Evolutionary conservation across 202 grass and related monocot species (phyloP).

Genomic region (Musa balbisiana): DNA sequence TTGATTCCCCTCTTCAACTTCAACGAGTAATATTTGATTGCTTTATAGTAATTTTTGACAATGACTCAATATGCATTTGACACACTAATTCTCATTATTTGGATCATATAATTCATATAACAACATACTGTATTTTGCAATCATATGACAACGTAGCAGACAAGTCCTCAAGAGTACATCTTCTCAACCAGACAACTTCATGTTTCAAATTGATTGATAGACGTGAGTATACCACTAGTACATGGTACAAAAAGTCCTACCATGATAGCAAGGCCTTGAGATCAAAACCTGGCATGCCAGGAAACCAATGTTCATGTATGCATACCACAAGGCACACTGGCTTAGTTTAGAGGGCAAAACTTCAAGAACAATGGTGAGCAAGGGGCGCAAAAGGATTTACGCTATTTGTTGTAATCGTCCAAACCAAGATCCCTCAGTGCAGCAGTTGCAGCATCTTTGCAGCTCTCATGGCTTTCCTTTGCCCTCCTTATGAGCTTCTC

Average conservation of each 20-base stretch:
- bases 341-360: neutral
- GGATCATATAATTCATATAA: no score
- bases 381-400: neutral
- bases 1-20: no score
- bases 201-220: neutral
- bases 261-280: neutral
- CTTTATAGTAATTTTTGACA: no score
- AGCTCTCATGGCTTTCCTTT: slow-evolving; percentile 53
- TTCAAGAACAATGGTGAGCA: neutral
- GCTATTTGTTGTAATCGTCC: slow-evolving; percentile 69
- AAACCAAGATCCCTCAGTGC: slow-evolving; percentile 82
- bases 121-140: no score
- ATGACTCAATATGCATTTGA: no score
- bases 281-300: neutral
- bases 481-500: slow-evolving; percentile 85
- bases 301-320: neutral
- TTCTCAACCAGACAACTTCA: neutral
- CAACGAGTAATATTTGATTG: no score
- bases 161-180: no score
- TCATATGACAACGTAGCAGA: no score
- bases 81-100: no score
- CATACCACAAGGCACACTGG: neutral
- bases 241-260: neutral
- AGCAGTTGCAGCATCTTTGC: slow-evolving; percentile 76
- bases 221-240: neutral